Percentiles rank a stretch among this genome's conserved stretches.
phyloP scores from a whole-genome alignment of 441 rosid genomes.

The Erysimum cheiri region DNA sequence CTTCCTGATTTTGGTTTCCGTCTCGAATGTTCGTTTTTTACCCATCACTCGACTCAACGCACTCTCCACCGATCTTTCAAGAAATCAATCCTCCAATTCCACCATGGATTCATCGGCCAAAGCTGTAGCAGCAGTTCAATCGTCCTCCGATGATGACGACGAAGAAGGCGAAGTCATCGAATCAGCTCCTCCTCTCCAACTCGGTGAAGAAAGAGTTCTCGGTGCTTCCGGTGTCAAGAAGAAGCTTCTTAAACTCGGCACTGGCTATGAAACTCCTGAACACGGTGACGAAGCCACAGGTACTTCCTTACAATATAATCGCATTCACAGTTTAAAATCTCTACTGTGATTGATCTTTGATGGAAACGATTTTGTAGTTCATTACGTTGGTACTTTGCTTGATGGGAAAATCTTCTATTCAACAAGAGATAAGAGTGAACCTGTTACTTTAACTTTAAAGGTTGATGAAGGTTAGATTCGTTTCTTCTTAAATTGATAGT shows the following conservation, averaged over 20 bases:
- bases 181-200: slow-evolving; percentile 65
- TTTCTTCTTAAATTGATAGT: background rate
- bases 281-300: slow-evolving; percentile 64
- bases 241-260: slow-evolving; percentile 62
- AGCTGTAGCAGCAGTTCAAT: background rate
- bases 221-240: slow-evolving; percentile 49
- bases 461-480: slow-evolving; percentile 55
- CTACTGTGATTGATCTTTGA: background rate
- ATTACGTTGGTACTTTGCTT: slow-evolving; percentile 54
- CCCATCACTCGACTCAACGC: background rate
- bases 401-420: slow-evolving; percentile 58
- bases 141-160: slow-evolving; percentile 32
- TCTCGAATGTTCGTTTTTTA: background rate
- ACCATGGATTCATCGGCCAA: background rate
- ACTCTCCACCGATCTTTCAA: background rate
- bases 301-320: background rate
- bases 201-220: slow-evolving; percentile 65
- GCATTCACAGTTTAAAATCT: background rate
- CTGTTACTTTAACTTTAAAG: slow-evolving; percentile 48
- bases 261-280: slow-evolving; percentile 64
- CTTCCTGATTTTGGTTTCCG: too few relatives aligned
- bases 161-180: slow-evolving; percentile 55
- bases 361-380: slow-evolving; percentile 49
- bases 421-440: slow-evolving; percentile 52
- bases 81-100: background rate